Conservation (phyloP, 768 basidiomycete species). For the Collybiopsis luxurians region DNA sequence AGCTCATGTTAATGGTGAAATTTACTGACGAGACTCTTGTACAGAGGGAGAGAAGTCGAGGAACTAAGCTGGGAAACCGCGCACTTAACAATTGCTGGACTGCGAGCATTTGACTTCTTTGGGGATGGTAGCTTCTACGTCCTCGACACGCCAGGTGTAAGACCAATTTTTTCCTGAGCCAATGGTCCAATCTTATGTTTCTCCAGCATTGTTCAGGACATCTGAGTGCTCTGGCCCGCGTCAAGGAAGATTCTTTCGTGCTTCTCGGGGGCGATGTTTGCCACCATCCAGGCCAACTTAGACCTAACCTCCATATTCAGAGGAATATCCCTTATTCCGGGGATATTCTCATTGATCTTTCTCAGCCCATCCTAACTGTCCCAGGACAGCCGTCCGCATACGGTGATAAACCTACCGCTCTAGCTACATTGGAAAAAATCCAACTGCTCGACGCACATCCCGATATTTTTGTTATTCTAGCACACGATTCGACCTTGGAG, state of each 20-base stretch:
- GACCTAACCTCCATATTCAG: slow-evolving; percentile 11
- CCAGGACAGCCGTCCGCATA: slow-evolving; percentile 1
- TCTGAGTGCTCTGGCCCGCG: slow-evolving; percentile 15
- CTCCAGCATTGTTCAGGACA: slow-evolving; percentile 16
- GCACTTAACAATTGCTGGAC: slow-evolving; percentile 5
- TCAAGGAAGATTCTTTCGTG: slow-evolving; percentile 14
- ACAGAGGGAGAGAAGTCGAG: slow-evolving; percentile 8
- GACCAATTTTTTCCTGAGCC: neutral
- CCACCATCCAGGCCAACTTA: slow-evolving; percentile 14
- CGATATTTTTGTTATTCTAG: slow-evolving; percentile 14
- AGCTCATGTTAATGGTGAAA: neutral
- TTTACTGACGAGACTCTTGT: neutral
- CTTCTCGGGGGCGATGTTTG: slow-evolving; percentile 15
- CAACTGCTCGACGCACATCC: slow-evolving; percentile 13
- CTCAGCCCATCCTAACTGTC: neutral
- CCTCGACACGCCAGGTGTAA: slow-evolving; percentile 13
- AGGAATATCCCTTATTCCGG: slow-evolving; percentile 7
- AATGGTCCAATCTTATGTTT: neutral
- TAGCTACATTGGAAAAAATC: slow-evolving; percentile 9
- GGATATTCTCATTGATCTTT: slow-evolving; percentile 10
- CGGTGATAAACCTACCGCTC: slow-evolving; percentile 6
- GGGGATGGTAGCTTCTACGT: slow-evolving; percentile 15
- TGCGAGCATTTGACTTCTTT: slow-evolving; percentile 14
- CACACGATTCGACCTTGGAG: slow-evolving; percentile 15
- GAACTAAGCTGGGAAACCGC: slow-evolving; percentile 3